phyloP scores from a whole-genome alignment of 495 filamentous ascomycete genomes.

The Apodospora peruviana region DNA sequence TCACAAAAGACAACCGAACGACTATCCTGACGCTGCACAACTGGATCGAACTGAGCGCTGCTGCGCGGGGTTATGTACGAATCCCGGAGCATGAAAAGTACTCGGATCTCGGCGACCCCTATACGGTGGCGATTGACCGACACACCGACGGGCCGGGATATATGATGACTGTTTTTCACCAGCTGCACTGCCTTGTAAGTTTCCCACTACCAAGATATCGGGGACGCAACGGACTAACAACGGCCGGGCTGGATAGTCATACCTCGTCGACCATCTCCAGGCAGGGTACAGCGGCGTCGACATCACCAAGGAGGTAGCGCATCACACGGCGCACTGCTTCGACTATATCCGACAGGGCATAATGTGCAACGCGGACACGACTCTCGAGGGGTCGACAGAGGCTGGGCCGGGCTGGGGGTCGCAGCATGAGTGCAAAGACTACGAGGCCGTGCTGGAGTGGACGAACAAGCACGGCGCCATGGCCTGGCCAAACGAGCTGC shows the following conservation, averaged over 20 bases:
- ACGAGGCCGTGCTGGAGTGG: constrained; percentile 35
- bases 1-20: constrained; percentile 25
- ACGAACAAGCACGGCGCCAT: constrained; percentile 28
- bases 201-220: background rate
- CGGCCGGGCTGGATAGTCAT: constrained; percentile 22
- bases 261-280: constrained; percentile 37
- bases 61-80: constrained; percentile 37
- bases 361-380: constrained; percentile 42
- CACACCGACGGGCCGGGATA: constrained; percentile 33
- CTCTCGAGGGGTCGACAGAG: constrained; percentile 40
- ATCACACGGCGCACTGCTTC: constrained; percentile 46
- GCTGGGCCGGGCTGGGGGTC: constrained; percentile 40
- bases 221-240: background rate
- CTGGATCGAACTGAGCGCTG: constrained; percentile 40
- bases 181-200: constrained; percentile 41
- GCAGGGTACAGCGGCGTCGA: constrained; percentile 30
- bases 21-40: constrained; percentile 39
- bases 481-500: constrained; percentile 11
- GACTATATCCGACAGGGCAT: constrained; percentile 44
- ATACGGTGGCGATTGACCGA: constrained; percentile 26
- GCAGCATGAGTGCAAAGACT: constrained; percentile 33
- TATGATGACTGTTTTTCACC: constrained; percentile 50
- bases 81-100: constrained; percentile 26
- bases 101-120: constrained; percentile 30
- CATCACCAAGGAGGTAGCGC: constrained; percentile 34